Conservation (phyloP, 192 early-diverging fungal genomes). For the Coemansia sp. region DNA sequence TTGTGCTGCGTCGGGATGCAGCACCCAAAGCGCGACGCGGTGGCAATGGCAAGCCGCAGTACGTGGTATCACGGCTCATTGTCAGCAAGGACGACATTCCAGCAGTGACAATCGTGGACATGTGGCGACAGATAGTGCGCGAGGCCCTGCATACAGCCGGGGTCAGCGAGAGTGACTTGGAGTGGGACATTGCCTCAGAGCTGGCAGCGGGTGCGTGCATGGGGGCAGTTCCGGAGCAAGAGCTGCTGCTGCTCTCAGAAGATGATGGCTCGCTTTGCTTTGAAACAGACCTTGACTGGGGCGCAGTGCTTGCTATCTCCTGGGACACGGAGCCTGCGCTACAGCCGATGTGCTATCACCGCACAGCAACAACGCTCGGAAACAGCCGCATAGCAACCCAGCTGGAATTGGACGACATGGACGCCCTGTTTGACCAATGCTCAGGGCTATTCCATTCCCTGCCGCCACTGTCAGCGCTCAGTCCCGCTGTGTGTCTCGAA, state of each 20-base stretch:
- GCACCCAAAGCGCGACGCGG: not conserved
- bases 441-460: slow-evolving; percentile 28
- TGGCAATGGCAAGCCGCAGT: not conserved
- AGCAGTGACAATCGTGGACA: not conserved
- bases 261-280: too few relatives aligned
- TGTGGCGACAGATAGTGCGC: not conserved
- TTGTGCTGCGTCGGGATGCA: not conserved
- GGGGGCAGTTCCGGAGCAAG: not conserved
- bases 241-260: not conserved
- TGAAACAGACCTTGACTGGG: not conserved
- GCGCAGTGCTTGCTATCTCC: not conserved
- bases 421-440: slow-evolving; percentile 12
- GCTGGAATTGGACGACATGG: slow-evolving; percentile 5
- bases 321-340: not conserved
- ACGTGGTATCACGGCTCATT: not conserved
- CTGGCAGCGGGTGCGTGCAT: not conserved
- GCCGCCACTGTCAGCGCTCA: not conserved
- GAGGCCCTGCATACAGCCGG: not conserved
- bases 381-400: not conserved
- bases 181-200: not conserved
- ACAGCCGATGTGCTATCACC: not conserved
- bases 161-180: not conserved
- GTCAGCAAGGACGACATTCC: not conserved
- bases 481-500: not conserved
- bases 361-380: not conserved